Evolutionary conservation across 176 grass and related monocot species (phyloP), one percentile per base, ranked within the genome.

Genomic region (Sorghum bicolor): DNA sequence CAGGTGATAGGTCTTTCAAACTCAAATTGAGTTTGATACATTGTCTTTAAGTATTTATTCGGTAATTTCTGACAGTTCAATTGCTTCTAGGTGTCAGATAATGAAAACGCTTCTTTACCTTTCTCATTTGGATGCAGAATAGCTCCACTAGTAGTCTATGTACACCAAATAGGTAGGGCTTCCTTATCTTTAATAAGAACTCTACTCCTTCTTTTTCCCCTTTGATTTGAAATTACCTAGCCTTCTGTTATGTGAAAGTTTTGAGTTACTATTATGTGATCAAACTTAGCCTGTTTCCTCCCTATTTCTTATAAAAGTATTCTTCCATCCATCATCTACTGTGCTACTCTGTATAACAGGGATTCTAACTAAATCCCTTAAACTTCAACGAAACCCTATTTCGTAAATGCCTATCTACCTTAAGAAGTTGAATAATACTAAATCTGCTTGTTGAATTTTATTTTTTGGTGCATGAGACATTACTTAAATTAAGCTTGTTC

Each of bases 81-180:
- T 62, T 88, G 72, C 36, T 78, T 91, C 67, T 87, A 95, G 95
- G 92, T 98, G 69, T 98, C 95, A 20, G 86, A 89, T 73, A 85
- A 89, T 85, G 95, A 98, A 84, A 88, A 71, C 64, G 87, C 88
- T 30, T 93, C 95, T 61, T 78, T 98, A 78, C 91, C 85, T 78
- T 89, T 95, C 60, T 79, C 72, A 4, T 44, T 88, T 70, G 84
- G 76, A 84, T 87, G 86, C 87, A 98, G 88, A 87, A 98, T 85
- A 80, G 78, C 86, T 83, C 92, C 95, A 3, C 19, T 76, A 62
- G 89, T 94, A 79, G 85, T 98, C 76, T 98, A 98, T 93, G 84
- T 93, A 75, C 92, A 93, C 69, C 95, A 98, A 91, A 91, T 98
- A 88, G 95, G 95, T 98, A 88, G 39, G 70, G 13, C 9, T 86